Evolutionary conservation across 1,284 basidiomycete genomes (phyloP).

Genomic region (Pascua sp.): DNA sequence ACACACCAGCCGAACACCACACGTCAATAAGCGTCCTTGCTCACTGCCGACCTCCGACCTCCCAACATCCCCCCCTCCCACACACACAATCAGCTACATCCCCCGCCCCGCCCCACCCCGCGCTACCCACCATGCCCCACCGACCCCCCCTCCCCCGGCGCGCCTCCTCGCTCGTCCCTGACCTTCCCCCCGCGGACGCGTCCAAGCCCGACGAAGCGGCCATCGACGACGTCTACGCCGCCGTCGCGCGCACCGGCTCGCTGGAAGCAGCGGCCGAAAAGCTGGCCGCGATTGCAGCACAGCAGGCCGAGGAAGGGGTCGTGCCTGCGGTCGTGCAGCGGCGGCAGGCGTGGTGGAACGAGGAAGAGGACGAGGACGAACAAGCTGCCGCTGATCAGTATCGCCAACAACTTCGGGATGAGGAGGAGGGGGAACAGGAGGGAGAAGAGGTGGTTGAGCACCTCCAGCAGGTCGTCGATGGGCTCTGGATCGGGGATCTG

Average conservation of each 20-base stretch:
- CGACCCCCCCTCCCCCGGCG: slow-evolving; percentile 10
- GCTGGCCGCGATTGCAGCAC: slow-evolving; percentile 17
- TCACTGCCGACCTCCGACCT: too few relatives aligned
- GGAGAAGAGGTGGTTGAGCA: slow-evolving; percentile 32
- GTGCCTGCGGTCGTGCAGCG: slow-evolving; percentile 1
- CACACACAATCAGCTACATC: too few relatives aligned
- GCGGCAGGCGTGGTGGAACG: slow-evolving; percentile 19
- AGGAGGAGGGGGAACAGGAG: slow-evolving; percentile 17
- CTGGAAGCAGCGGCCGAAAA: slow-evolving; percentile 34
- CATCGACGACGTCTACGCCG: slow-evolving; percentile 34
- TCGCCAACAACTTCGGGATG: slow-evolving; percentile 1
- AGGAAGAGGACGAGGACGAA: slow-evolving; percentile 32
- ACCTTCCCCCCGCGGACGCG: slow-evolving; percentile 33
- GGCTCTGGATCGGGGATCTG: slow-evolving; percentile 50
- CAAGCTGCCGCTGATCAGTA: slow-evolving; percentile 14
- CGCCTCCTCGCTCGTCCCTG: slow-evolving; percentile 9
- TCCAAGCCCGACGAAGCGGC: slow-evolving; percentile 36
- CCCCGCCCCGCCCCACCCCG: not conserved
- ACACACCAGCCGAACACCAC: too few relatives aligned
- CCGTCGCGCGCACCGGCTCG: slow-evolving; percentile 34
- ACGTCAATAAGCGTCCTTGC: too few relatives aligned
- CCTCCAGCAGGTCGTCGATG: slow-evolving; percentile 43
- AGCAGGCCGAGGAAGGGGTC: slow-evolving; percentile 1
- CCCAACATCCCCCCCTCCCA: too few relatives aligned
- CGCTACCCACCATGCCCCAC: not conserved